Evolutionary conservation across 1,139 yeast genomes (phyloP), one percentile per base, ranked within the genome.

Genomic region (Geotrichum klebahnii): DNA sequence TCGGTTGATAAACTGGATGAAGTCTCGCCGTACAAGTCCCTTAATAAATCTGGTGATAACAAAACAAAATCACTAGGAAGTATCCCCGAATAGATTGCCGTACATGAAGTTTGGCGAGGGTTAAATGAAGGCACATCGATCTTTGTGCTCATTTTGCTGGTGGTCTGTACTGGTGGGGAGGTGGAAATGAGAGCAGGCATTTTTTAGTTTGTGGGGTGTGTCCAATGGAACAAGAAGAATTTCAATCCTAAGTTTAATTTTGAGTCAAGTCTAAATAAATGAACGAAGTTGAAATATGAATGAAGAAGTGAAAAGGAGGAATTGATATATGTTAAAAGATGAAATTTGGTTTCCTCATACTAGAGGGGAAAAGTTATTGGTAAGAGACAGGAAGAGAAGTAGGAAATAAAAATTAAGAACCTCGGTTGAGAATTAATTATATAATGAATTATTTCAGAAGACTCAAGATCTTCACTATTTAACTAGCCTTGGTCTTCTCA

Each of bases 101-200:
- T 45, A 23, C 44, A 38, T 3, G 38, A 14, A 3, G 32, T 14
- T 16, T 22, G 41, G n/a, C 36, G 28, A 22, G 19, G n/a, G 20
- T 5, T 44, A 17, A 28, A 20, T 28, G 31, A 28, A 19, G 20
- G 9, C 23, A 34, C 10, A 20, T 37, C 17, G 28, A 20, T 28
- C 28, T 37, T 37, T 20, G 41, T 3, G 14, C 28, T 3, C 29
- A 23, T 37, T 16, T 20, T 23, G 41, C 33, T 40, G 28, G 35
- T 31, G 10, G 22, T 10, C 9, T 8, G 41, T 3, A 14, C 17
- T 23, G 41, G 6, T 9, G 45, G 12, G 12, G 42, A 33, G 20
- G 39, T 35, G 17, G 50, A 47, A 22, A 47, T 40, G 19, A 41
- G 42, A 17, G 50, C 50, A 5, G 50, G 50, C 50, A 47, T 47